Evolutionary conservation across 176 grass and related monocot species (phyloP).

Genomic region (Rhynchospora breviuscula): DNA sequence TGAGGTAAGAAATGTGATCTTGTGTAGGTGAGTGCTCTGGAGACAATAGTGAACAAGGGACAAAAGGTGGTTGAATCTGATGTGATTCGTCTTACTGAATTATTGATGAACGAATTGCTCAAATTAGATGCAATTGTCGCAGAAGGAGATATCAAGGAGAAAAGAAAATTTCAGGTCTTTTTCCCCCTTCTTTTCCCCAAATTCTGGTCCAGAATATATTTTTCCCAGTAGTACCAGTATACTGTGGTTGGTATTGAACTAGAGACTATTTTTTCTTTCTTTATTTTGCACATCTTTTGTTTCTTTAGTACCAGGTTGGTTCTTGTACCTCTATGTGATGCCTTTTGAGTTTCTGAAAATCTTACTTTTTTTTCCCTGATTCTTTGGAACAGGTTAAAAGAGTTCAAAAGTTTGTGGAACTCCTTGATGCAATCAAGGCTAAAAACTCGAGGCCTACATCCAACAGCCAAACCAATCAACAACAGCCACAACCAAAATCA

Average conservation of each 20-base stretch:
- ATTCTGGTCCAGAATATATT: background rate
- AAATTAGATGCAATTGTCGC: slow-evolving; percentile 76
- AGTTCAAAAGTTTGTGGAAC: slow-evolving; percentile 92
- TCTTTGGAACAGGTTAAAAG: slow-evolving; percentile 57
- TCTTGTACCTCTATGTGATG: background rate
- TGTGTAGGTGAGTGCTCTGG: slow-evolving; percentile 72
- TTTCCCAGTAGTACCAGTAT: background rate
- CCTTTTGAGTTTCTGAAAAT: slow-evolving; percentile 9
- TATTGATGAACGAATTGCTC: slow-evolving; percentile 90
- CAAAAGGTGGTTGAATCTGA: slow-evolving; percentile 68
- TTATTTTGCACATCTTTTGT: background rate
- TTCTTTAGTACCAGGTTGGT: background rate
- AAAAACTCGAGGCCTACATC: slow-evolving; percentile 57
- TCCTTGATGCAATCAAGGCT: slow-evolving; percentile 59
- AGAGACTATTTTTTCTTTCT: background rate
- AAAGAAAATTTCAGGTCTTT: slow-evolving; percentile 62
- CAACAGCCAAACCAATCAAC: slow-evolving; percentile 22
- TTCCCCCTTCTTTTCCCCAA: background rate
- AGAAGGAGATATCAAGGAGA: slow-evolving; percentile 63
- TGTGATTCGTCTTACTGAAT: slow-evolving; percentile 68
- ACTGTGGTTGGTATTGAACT: background rate
- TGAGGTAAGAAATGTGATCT: slow-evolving; percentile 11
- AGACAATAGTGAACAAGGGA: slow-evolving; percentile 72
- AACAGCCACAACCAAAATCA: background rate
- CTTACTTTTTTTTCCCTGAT: background rate